Conservation (phyloP, 352 stramenopile species). For the Phytophthora meadii region DNA sequence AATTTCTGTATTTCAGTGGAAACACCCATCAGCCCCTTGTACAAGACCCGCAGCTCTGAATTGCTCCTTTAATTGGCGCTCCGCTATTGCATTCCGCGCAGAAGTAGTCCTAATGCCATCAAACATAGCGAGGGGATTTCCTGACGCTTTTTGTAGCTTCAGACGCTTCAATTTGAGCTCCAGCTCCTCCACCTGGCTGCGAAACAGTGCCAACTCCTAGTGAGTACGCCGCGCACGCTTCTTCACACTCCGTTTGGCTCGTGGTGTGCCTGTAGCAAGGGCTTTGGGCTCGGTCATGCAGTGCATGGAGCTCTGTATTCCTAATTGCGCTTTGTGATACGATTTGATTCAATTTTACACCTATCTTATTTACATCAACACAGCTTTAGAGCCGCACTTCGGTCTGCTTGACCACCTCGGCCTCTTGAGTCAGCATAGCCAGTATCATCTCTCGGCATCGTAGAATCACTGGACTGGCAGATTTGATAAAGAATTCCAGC, state of each 20-base stretch:
- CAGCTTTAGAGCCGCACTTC: constrained; percentile 23
- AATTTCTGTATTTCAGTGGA: constrained; percentile 3
- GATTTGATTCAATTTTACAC: constrained; percentile 12
- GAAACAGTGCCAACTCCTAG: too few relatives aligned
- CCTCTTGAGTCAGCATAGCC: constrained; percentile 27
- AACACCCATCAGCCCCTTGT: not conserved
- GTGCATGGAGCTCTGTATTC: not conserved
- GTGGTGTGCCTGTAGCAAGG: not conserved
- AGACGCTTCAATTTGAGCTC: constrained; percentile 27
- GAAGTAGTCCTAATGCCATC: not conserved
- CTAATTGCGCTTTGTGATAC: constrained; percentile 1
- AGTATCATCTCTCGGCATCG: constrained; percentile 34
- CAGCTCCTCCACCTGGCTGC: too few relatives aligned
- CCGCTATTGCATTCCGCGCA: constrained; percentile 25
- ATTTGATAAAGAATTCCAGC: constrained; percentile 37
- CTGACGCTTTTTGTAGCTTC: not conserved
- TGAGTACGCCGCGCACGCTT: too few relatives aligned
- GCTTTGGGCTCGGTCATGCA: not conserved
- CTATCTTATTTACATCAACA: not conserved
- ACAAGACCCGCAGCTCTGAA: constrained; percentile 12
- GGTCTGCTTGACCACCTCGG: constrained; percentile 22
- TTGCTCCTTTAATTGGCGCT: constrained; percentile 32
- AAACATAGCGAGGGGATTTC: too few relatives aligned
- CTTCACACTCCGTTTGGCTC: too few relatives aligned
- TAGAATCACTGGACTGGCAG: constrained; percentile 20